Evolutionary conservation across 108 stramenopile genomes (phyloP).

Genomic region (Ochromonas danica): DNA sequence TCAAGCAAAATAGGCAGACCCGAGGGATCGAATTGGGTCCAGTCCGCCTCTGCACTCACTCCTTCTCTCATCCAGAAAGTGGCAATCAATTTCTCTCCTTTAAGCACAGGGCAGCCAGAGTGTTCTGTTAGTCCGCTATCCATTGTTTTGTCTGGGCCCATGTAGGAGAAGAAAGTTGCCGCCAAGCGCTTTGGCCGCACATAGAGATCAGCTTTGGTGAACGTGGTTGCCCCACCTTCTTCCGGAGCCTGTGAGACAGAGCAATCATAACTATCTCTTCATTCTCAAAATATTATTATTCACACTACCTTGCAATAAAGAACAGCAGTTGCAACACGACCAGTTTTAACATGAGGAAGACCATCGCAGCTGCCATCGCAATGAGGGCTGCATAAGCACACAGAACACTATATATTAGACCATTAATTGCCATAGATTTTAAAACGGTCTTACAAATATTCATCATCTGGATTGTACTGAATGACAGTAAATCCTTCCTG

Average conservation of each 20-base stretch:
- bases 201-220: constrained; percentile 75
- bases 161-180: constrained; percentile 81
- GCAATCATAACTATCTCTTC: background rate
- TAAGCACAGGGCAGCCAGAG: constrained; percentile 82
- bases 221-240: constrained; percentile 81
- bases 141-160: constrained; percentile 58
- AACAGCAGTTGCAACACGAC: constrained; percentile 86
- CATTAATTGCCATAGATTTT: background rate
- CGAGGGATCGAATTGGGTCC: constrained; percentile 43
- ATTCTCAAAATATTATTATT: background rate
- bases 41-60: constrained; percentile 75
- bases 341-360: constrained; percentile 60
- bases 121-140: constrained; percentile 72
- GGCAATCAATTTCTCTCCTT: constrained; percentile 89
- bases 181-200: constrained; percentile 68
- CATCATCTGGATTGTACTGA: constrained; percentile 61
- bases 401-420: background rate
- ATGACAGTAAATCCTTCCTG: constrained; percentile 52
- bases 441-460: constrained; percentile 60
- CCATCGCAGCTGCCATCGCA: constrained; percentile 70
- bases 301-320: constrained; percentile 82
- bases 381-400: constrained; percentile 60
- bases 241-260: constrained; percentile 49
- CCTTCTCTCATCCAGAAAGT: constrained; percentile 92
- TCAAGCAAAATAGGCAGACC: background rate